Evolutionary conservation across 2,329 filamentous ascomycete species (phyloP).

Genomic region (Aspergillus felis): DNA sequence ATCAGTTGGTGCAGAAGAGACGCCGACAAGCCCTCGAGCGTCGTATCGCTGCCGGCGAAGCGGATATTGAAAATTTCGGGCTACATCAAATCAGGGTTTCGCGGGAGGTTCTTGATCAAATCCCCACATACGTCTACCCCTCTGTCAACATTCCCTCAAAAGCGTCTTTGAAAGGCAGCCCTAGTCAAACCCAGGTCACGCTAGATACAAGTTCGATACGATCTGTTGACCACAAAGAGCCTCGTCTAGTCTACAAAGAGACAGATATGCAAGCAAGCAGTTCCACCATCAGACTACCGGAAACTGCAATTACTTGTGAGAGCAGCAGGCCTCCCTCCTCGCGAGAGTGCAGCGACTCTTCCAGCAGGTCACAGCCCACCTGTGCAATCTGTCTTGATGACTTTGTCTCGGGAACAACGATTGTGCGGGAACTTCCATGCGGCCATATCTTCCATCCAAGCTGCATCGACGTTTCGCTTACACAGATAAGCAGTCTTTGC

Average conservation of each 20-base stretch:
- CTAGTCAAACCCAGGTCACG: neutral
- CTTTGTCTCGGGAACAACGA: slow-evolving; percentile 65
- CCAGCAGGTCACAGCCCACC: slow-evolving; percentile 65
- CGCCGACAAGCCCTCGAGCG: slow-evolving; percentile 65
- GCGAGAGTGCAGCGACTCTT: slow-evolving; percentile 13
- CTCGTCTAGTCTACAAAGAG: neutral
- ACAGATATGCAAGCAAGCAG: neutral
- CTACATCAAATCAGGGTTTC: slow-evolving; percentile 81
- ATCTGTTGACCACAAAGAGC: neutral
- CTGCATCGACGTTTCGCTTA: slow-evolving; percentile 83
- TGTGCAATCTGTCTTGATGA: slow-evolving; percentile 90
- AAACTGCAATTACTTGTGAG: neutral
- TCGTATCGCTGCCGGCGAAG: slow-evolving; percentile 71
- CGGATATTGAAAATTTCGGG: slow-evolving; percentile 80
- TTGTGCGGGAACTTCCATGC: slow-evolving; percentile 82
- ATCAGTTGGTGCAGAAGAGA: slow-evolving; percentile 74
- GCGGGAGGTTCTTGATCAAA: slow-evolving; percentile 62
- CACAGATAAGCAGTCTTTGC: slow-evolving; percentile 76
- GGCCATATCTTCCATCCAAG: slow-evolving; percentile 90
- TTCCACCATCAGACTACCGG: neutral
- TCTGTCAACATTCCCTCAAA: slow-evolving; percentile 21
- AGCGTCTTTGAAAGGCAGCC: neutral
- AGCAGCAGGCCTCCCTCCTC: neutral
- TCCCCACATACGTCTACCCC: slow-evolving; percentile 75
- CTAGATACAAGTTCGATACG: neutral